Evolutionary conservation across 176 grass and related monocot genomes (phyloP), one percentile per base, ranked within the genome.

Genomic region (Tillandsia fasciculata): DNA sequence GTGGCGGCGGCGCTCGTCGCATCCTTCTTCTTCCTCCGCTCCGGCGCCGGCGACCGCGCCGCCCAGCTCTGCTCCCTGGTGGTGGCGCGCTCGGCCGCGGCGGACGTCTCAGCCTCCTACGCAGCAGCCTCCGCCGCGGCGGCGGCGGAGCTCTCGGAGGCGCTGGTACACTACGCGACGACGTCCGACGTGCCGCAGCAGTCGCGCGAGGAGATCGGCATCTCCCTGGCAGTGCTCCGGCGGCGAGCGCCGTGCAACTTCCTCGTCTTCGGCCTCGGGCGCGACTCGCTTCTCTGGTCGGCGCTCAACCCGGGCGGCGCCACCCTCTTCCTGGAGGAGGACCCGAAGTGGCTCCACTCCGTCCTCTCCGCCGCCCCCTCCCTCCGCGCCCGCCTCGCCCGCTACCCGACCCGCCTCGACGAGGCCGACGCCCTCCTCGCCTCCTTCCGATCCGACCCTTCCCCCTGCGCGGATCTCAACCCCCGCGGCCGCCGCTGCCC

Each of bases 291-390:
- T 29, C 81, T 88, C 3, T 88, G 85, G 85, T 70, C 83, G 73
- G 81, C 85, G 64, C 77, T 88, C 52, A 88, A 88, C 85, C 73
- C 81, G 4, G 85, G 81, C 20, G 85, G 85, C 70, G 58, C 59
- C 81, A 88, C 85, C 26, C 61, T 88, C 3, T 88, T 88, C 85
- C 85, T 88, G 11, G 85, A 87, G 81, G 85, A 87, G 68, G 85
- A 87, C 14, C 81, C 81, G 1, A 47, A 20, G 0, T 87, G 85
- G 85, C 83, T 80, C 69, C 54, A 68, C 33, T 15, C 26, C 42
- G 81, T 80, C 24, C 56, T 26, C 2, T 42, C 26, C 0, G 73
- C 61, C 53, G 68, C 77, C 24, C 85, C 85, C 15, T 51, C 64
- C 80, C 85, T 87, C 54, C 80, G 77, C 51, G 85, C 77, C 8